phyloP scores from a whole-genome alignment of 225 moss, liverwort and hornwort species.

The Lunularia cruciata region DNA sequence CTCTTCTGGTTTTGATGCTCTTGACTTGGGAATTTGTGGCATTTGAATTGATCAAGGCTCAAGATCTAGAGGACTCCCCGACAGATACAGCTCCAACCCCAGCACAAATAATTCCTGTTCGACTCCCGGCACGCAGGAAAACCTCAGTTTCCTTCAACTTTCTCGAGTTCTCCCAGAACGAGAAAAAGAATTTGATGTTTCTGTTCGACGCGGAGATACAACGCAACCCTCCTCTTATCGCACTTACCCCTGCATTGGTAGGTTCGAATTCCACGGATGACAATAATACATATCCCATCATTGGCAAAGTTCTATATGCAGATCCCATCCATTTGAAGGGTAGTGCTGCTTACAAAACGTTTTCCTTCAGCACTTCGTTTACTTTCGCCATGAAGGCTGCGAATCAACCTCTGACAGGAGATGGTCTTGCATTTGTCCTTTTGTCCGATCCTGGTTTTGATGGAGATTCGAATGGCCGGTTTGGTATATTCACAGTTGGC shows the following conservation, averaged over 20 bases:
- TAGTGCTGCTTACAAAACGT: constrained; percentile 26
- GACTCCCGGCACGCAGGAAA: no score
- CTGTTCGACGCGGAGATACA: neutral
- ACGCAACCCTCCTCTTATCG: neutral
- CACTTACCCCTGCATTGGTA: constrained; percentile 1
- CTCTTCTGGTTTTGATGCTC: neutral
- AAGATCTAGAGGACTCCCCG: neutral
- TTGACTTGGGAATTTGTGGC: neutral
- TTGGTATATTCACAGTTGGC: constrained; percentile 45
- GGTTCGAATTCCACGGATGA: neutral
- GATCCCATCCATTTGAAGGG: constrained; percentile 39
- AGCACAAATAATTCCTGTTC: no score
- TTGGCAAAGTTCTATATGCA: constrained; percentile 44
- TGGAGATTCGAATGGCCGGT: constrained; percentile 48
- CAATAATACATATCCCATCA: constrained; percentile 15
- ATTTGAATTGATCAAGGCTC: neutral
- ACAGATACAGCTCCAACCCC: neutral
- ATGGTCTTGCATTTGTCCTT: constrained; percentile 60
- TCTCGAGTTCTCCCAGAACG: neutral
- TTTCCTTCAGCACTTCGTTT: constrained; percentile 53
- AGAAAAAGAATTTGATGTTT: neutral
- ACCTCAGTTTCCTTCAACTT: neutral
- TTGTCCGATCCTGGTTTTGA: constrained; percentile 35
- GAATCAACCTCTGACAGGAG: constrained; percentile 37
- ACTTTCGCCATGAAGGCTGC: constrained; percentile 58